Conservation (phyloP, 768 basidiomycete species). For the Pluteus cervinus region DNA sequence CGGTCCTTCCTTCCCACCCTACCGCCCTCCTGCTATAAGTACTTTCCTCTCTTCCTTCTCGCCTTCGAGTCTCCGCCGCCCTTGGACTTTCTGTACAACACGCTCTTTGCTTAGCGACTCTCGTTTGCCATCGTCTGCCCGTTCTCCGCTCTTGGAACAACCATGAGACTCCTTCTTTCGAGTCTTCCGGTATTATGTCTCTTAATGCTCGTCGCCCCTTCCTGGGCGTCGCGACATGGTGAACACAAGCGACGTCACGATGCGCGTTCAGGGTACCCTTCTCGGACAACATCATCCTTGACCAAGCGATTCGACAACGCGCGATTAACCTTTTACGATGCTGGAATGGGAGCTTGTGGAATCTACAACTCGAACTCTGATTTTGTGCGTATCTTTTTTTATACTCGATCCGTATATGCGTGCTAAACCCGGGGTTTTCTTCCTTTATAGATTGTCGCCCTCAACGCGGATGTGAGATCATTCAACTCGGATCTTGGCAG, state of each 20-base stretch:
- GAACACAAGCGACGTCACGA: not conserved
- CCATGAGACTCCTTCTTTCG: not conserved
- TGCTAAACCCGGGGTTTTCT: not conserved
- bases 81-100: too few species aligned
- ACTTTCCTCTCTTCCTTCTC: too few species aligned
- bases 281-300: slow-evolving; percentile 2
- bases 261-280: not conserved
- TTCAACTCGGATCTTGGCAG: slow-evolving; percentile 10
- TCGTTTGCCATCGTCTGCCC: slow-evolving; percentile 1
- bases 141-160: not conserved
- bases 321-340: slow-evolving; percentile 20
- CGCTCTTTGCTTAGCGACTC: not conserved
- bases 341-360: slow-evolving; percentile 40
- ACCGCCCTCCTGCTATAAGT: too few species aligned
- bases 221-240: not conserved
- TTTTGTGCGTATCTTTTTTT: slow-evolving; percentile 24
- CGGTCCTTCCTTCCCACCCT: too few species aligned
- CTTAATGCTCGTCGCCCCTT: not conserved
- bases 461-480: slow-evolving; percentile 28
- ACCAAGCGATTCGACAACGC: slow-evolving; percentile 17
- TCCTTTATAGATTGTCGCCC: slow-evolving; percentile 44
- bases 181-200: not conserved
- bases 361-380: slow-evolving; percentile 24
- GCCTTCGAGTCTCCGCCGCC: too few species aligned
- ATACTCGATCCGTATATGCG: not conserved